phyloP scores from a whole-genome alignment of 768 basidiomycete genomes.

The Exidia glandulosa region DNA sequence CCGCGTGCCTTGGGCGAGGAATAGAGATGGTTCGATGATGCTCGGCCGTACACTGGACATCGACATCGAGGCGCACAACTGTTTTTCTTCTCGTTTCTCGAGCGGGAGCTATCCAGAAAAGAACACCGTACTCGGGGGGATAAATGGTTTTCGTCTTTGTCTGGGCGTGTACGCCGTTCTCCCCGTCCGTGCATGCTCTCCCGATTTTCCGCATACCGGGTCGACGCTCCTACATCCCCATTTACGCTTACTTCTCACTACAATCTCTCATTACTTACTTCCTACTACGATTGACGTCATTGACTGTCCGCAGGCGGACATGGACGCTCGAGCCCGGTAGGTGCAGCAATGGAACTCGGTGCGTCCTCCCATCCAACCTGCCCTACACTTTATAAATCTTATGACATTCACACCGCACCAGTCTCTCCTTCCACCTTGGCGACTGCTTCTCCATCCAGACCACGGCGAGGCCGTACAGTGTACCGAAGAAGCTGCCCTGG shows the following conservation, averaged over 20 bases:
- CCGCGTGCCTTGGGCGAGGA: background rate
- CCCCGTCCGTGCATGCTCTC: too few relatives aligned
- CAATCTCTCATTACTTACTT: background rate
- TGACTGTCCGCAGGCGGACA: constrained; percentile 49
- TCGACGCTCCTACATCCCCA: too few relatives aligned
- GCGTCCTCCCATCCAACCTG: constrained; percentile 23
- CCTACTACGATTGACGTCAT: constrained; percentile 1
- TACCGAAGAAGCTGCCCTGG: constrained; percentile 58
- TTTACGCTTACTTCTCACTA: too few relatives aligned
- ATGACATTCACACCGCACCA: constrained; percentile 3
- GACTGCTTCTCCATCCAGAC: constrained; percentile 10
- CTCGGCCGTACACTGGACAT: constrained; percentile 10
- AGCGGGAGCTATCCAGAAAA: constrained; percentile 13
- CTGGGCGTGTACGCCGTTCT: too few relatives aligned
- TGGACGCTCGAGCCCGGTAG: constrained; percentile 45
- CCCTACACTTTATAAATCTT: constrained; percentile 55
- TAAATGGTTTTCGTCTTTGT: constrained; percentile 16
- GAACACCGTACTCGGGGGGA: constrained; percentile 18
- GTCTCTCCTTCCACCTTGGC: constrained; percentile 12
- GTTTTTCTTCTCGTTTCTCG: constrained; percentile 17
- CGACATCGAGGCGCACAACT: constrained; percentile 5
- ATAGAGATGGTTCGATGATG: background rate
- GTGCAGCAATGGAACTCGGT: constrained; percentile 59
- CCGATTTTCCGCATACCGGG: too few relatives aligned
- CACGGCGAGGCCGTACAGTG: constrained; percentile 17